A percentile compares a stretch with the other conserved stretches of the same genome.
Evolutionary conservation across 345 rosid species (phyloP).

Genomic region (Syzygium oleosum): DNA sequence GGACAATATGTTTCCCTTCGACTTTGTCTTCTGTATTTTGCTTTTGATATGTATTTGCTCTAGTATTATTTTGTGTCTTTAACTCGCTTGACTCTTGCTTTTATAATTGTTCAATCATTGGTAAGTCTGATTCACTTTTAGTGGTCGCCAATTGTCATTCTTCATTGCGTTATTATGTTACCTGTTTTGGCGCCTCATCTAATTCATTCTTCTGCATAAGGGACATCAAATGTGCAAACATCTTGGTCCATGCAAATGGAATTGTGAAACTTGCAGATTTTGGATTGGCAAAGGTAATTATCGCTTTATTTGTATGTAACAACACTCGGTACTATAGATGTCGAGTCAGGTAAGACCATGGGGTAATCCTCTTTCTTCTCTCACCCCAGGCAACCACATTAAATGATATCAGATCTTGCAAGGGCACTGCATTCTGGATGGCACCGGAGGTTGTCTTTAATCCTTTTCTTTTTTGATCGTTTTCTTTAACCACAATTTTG

Average conservation of each 20-base stretch:
- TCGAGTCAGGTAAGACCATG: neutral
- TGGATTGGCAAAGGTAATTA: constrained; percentile 80
- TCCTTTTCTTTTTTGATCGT: neutral
- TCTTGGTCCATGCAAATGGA: constrained; percentile 75
- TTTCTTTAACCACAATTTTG: neutral
- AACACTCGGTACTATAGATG: neutral
- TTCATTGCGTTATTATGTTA: neutral
- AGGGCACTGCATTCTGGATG: constrained; percentile 92
- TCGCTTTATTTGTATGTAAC: neutral
- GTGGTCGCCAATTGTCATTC: neutral
- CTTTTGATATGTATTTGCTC: neutral
- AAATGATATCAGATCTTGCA: constrained; percentile 73
- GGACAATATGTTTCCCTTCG: neutral
- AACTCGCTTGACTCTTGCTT: neutral
- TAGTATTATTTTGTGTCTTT: neutral
- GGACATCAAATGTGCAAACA: constrained; percentile 91
- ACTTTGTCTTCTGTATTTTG: neutral
- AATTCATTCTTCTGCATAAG: constrained; percentile 21
- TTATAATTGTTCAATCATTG: neutral
- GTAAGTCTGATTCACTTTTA: neutral
- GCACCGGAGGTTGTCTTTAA: constrained; percentile 82
- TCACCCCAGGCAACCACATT: constrained; percentile 51
- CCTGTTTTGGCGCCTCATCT: neutral
- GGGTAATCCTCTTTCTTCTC: neutral
- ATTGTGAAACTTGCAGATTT: constrained; percentile 91